phyloP scores from a whole-genome alignment of 371 early-diverging fungal genomes.

The Circinella minor region DNA sequence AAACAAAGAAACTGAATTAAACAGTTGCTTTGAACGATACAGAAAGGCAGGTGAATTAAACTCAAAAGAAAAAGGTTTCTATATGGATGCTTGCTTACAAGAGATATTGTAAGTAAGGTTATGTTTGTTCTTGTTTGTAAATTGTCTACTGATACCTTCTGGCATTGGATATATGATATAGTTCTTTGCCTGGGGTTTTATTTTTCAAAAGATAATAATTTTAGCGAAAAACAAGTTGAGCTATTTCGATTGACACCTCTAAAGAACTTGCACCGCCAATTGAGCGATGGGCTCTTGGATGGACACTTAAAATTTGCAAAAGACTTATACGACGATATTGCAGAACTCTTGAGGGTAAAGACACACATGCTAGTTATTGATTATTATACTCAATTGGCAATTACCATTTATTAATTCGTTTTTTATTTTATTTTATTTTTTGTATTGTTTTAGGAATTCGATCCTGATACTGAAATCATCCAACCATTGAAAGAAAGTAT shows the following conservation, averaged over 20 bases:
- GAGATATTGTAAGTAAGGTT: slow-evolving; percentile 14
- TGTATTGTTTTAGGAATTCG: slow-evolving; percentile 21
- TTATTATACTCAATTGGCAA: not conserved
- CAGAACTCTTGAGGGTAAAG: slow-evolving; percentile 28
- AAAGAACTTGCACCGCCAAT: slow-evolving; percentile 10
- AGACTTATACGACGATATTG: slow-evolving; percentile 23
- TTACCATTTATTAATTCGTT: slow-evolving; percentile 13
- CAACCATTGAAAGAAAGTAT: slow-evolving; percentile 20
- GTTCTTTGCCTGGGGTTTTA: slow-evolving; percentile 22
- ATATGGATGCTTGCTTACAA: slow-evolving; percentile 6
- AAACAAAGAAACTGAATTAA: not conserved
- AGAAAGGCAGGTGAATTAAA: slow-evolving; percentile 13
- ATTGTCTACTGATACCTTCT: slow-evolving; percentile 15
- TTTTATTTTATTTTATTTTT: slow-evolving; percentile 21
- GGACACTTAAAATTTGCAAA: slow-evolving; percentile 23
- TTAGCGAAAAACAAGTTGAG: slow-evolving; percentile 20
- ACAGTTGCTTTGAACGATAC: slow-evolving; percentile 11
- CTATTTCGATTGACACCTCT: slow-evolving; percentile 21
- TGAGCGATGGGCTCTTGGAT: slow-evolving; percentile 17
- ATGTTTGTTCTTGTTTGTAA: slow-evolving; percentile 16
- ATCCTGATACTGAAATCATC: slow-evolving; percentile 18
- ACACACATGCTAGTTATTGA: not conserved
- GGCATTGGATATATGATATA: slow-evolving; percentile 16
- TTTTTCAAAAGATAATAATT: slow-evolving; percentile 30
- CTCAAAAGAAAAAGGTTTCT: slow-evolving; percentile 10